Percentiles rank a stretch among this genome's conserved stretches.
Evolutionary conservation across 2,329 filamentous ascomycete species (phyloP).

Genomic region (Colletotrichum chrysophilum): DNA sequence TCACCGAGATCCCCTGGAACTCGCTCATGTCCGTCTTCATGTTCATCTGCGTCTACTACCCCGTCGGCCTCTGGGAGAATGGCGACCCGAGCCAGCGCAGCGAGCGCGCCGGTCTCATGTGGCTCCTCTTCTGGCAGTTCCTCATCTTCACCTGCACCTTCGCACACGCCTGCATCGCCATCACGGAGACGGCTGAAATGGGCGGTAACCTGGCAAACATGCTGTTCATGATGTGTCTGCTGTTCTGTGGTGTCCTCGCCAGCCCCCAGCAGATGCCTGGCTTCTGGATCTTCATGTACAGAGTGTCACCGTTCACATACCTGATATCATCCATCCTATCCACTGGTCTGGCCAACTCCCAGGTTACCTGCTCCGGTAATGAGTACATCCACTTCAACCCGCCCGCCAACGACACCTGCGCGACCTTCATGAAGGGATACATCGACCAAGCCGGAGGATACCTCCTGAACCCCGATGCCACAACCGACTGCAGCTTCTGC

Average conservation of each 20-base stretch:
- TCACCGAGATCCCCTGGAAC: constrained; percentile 73
- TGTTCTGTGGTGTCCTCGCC: constrained; percentile 70
- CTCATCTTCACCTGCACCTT: constrained; percentile 72
- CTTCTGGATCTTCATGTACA: constrained; percentile 78
- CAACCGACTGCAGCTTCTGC: constrained; percentile 50
- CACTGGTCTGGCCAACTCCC: constrained; percentile 24
- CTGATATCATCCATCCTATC: constrained; percentile 65
- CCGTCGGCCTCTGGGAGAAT: constrained; percentile 66
- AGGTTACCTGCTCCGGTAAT: constrained; percentile 27
- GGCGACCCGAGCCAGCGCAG: constrained; percentile 54
- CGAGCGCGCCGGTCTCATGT: constrained; percentile 63
- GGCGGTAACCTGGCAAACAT: constrained; percentile 68
- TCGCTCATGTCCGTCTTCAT: constrained; percentile 65
- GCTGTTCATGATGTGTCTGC: constrained; percentile 53
- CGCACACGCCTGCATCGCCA: constrained; percentile 67
- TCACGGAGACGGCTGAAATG: constrained; percentile 67
- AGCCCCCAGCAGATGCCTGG: constrained; percentile 60
- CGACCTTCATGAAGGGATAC: constrained; percentile 51
- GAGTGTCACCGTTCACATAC: constrained; percentile 72
- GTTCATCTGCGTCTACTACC: constrained; percentile 72
- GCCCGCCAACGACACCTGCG: constrained; percentile 48
- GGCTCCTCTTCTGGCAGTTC: constrained; percentile 68
- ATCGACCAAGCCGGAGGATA: constrained; percentile 50
- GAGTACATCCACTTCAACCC: constrained; percentile 63
- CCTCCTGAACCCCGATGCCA: constrained; percentile 47